Conservation (phyloP, 1,139 yeast genomes). For the Starmera stellimalicola region DNA sequence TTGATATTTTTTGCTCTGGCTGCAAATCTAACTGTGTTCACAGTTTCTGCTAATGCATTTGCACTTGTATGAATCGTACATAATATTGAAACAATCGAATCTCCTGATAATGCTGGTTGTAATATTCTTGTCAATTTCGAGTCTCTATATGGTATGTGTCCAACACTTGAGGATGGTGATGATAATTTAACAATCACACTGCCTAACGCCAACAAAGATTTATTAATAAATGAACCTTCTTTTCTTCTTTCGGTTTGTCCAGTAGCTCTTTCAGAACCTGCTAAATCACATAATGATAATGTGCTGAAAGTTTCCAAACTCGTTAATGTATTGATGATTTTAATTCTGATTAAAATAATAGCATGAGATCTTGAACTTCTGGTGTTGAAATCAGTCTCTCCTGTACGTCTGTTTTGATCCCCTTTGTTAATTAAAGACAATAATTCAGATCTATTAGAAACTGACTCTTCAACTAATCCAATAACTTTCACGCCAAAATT, state of each 20-base stretch:
- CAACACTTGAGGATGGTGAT: slow-evolving; percentile 21
- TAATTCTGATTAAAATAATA: slow-evolving; percentile 62
- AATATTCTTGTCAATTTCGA: slow-evolving; percentile 80
- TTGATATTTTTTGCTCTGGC: slow-evolving; percentile 85
- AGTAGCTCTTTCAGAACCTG: slow-evolving; percentile 91
- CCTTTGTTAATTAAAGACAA: slow-evolving; percentile 56
- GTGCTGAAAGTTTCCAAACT: slow-evolving; percentile 47
- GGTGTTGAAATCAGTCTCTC: slow-evolving; percentile 79
- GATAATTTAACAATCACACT: slow-evolving; percentile 81
- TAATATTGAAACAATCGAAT: slow-evolving; percentile 74
- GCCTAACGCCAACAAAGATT: slow-evolving; percentile 79
- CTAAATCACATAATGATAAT: slow-evolving; percentile 84
- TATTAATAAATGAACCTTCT: slow-evolving; percentile 89
- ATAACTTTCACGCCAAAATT: slow-evolving; percentile 63
- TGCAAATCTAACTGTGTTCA: slow-evolving; percentile 84
- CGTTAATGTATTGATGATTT: slow-evolving; percentile 30
- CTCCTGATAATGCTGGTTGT: slow-evolving; percentile 88
- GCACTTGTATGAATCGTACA: slow-evolving; percentile 71
- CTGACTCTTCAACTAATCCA: slow-evolving; percentile 61
- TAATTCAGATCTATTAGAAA: slow-evolving; percentile 49
- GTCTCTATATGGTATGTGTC: slow-evolving; percentile 85
- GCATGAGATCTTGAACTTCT: slow-evolving; percentile 92
- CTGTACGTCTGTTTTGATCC: slow-evolving; percentile 67
- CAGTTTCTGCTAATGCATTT: slow-evolving; percentile 61
- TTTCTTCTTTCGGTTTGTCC: slow-evolving; percentile 70